Evolutionary conservation across 306 rosid genomes (phyloP).

Genomic region (Urtica urens): DNA sequence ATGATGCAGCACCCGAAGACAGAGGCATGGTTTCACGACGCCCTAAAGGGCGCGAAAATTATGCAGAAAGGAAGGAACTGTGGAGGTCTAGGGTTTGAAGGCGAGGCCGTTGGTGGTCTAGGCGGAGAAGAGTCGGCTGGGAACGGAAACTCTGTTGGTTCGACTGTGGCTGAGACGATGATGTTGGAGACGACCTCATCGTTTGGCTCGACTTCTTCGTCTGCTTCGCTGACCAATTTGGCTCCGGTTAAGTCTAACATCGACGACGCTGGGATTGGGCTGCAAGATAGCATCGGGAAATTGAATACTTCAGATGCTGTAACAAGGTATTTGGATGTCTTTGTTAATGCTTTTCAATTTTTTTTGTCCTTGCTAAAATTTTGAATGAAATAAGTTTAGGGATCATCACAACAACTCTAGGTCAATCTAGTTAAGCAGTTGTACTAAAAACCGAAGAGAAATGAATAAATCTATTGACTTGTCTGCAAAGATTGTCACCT

Average conservation of each 20-base stretch:
- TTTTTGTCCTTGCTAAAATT: not conserved
- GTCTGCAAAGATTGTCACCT: too few relatives aligned
- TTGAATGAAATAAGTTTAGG: too few relatives aligned
- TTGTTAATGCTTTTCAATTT: not conserved
- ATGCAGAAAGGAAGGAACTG: slow-evolving; percentile 29
- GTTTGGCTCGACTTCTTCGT: slow-evolving; percentile 45
- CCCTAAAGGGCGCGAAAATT: slow-evolving; percentile 35
- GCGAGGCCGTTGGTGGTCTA: slow-evolving; percentile 15
- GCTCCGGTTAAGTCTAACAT: slow-evolving; percentile 18
- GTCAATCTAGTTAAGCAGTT: too few relatives aligned
- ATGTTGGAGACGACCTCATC: slow-evolving; percentile 45
- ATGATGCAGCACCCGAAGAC: slow-evolving; percentile 40
- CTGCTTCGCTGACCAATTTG: slow-evolving; percentile 36
- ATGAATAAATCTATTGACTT: too few relatives aligned
- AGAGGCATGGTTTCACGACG: slow-evolving; percentile 50
- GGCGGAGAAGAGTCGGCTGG: slow-evolving; percentile 17
- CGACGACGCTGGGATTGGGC: slow-evolving; percentile 19
- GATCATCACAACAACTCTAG: too few relatives aligned
- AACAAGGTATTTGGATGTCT: slow-evolving; percentile 21
- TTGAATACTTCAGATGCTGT: slow-evolving; percentile 13
- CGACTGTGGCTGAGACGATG: slow-evolving; percentile 29
- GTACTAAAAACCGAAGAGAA: too few relatives aligned
- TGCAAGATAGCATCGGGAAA: slow-evolving; percentile 15
- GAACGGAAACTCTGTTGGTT: slow-evolving; percentile 1
- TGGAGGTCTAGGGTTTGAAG: slow-evolving; percentile 21